Percentiles rank a stretch among this genome's conserved stretches.
Evolutionary conservation across 2,329 filamentous ascomycete species (phyloP).

Genomic region (Penicillium sp.): DNA sequence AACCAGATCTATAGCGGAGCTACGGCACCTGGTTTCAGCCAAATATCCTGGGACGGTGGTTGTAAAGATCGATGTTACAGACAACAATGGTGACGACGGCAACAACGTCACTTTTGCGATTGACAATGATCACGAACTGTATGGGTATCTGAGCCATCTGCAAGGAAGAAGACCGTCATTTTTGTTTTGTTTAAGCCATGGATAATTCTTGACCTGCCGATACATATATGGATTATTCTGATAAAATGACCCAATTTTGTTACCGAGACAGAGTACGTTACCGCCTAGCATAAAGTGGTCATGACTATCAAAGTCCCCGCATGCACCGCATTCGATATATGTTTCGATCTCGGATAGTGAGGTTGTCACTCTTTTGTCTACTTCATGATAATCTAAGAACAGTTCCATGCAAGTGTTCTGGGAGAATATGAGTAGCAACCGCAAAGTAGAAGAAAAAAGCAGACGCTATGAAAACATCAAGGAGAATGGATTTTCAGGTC

Average conservation of each 20-base stretch:
- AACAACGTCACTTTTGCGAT: slow-evolving; percentile 68
- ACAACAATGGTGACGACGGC: slow-evolving; percentile 63
- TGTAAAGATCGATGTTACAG: slow-evolving; percentile 66
- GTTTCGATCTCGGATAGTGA: too few species aligned
- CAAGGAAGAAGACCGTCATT: slow-evolving; percentile 61
- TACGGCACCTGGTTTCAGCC: slow-evolving; percentile 64
- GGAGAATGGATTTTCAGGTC: not conserved
- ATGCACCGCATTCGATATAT: too few species aligned
- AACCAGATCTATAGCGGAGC: slow-evolving; percentile 62
- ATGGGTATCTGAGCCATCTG: slow-evolving; percentile 71
- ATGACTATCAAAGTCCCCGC: too few species aligned
- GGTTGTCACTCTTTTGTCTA: too few species aligned
- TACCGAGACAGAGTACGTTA: too few species aligned
- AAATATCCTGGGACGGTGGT: slow-evolving; percentile 67
- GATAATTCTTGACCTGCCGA: not conserved
- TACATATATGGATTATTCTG: too few species aligned
- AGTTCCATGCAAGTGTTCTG: not conserved
- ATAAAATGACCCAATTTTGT: not conserved
- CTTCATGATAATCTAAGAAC: not conserved
- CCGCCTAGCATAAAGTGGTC: too few species aligned
- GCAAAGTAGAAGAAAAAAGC: not conserved
- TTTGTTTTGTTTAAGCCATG: slow-evolving; percentile 46
- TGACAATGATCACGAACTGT: slow-evolving; percentile 72
- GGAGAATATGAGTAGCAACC: too few species aligned
- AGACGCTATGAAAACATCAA: not conserved